phyloP scores from a whole-genome alignment of 495 filamentous ascomycete species.

The Cercophora samala region DNA sequence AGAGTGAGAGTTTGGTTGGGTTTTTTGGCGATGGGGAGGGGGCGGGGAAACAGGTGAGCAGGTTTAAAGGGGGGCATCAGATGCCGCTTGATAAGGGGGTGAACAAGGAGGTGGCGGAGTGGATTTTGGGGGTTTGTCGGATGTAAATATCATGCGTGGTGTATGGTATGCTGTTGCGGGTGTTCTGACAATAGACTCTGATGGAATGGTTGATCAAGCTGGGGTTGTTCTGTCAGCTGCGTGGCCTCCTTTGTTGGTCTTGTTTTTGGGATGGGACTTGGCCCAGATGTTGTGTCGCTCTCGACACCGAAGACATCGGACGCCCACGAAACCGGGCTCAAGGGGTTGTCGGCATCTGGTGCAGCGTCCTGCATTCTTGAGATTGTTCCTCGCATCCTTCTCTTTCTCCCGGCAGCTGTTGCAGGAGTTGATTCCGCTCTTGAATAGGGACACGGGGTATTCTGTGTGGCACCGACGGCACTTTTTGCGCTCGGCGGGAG shows the following conservation, averaged over 20 bases:
- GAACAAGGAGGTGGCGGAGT: slow-evolving; percentile 15
- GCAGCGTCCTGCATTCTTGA: background rate
- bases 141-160: background rate
- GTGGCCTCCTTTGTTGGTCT: background rate
- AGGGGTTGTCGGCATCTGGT: background rate
- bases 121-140: slow-evolving; percentile 11
- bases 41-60: slow-evolving; percentile 16
- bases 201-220: background rate
- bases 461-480: background rate
- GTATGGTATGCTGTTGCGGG: no score
- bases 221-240: no score
- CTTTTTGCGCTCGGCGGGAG: background rate
- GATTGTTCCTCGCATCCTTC: background rate
- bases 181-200: background rate
- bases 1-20: slow-evolving; percentile 28
- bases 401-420: background rate
- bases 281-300: background rate
- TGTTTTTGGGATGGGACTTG: background rate
- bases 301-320: background rate
- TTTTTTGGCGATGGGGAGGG: slow-evolving; percentile 25
- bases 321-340: background rate
- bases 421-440: background rate
- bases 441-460: background rate
- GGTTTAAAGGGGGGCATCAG: slow-evolving; percentile 28
- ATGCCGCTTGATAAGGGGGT: slow-evolving; percentile 26